Conservation (phyloP, 176 grass and related monocot species). For the Metroxylon sagu region DNA sequence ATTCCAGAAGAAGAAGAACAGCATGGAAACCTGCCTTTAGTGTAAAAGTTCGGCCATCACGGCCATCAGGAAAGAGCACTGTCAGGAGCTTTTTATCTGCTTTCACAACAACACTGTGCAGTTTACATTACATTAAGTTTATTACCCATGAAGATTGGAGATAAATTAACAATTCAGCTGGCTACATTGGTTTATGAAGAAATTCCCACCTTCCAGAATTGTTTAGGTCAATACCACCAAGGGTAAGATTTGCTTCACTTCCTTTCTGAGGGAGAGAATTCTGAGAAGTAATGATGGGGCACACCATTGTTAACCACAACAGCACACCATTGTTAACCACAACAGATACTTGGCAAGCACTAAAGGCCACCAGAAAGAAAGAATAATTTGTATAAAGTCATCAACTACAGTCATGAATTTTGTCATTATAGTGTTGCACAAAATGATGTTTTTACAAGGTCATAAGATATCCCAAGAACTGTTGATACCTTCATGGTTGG, state of each 20-base stretch:
- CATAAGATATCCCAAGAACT: too few species aligned
- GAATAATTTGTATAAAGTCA: too few species aligned
- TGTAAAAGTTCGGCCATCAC: conserved; percentile 71
- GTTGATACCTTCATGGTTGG: too few species aligned
- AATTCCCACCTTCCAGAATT: conserved; percentile 81
- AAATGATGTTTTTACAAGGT: too few species aligned
- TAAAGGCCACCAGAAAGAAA: too few species aligned
- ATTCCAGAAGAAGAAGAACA: conserved; percentile 4
- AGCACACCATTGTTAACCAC: too few species aligned
- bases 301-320: too few species aligned
- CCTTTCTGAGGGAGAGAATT: conserved; percentile 49
- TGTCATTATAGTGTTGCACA: too few species aligned
- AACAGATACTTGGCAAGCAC: too few species aligned
- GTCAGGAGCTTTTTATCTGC: conserved; percentile 91
- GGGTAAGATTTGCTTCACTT: conserved; percentile 67
- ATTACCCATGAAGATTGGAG: conserved; percentile 26
- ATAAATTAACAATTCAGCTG: neutral
- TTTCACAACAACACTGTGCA: conserved; percentile 78
- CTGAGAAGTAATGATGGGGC: conserved; percentile 28
- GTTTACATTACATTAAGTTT: conserved; percentile 12
- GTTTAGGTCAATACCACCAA: conserved; percentile 91
- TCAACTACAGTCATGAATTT: too few species aligned
- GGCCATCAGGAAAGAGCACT: conserved; percentile 86
- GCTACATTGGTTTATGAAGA: neutral
- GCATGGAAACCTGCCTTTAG: conserved; percentile 49